Evolutionary conservation across 305 asterid genomes (phyloP), one percentile per base, ranked within the genome.

Genomic region (Withania somnifera): DNA sequence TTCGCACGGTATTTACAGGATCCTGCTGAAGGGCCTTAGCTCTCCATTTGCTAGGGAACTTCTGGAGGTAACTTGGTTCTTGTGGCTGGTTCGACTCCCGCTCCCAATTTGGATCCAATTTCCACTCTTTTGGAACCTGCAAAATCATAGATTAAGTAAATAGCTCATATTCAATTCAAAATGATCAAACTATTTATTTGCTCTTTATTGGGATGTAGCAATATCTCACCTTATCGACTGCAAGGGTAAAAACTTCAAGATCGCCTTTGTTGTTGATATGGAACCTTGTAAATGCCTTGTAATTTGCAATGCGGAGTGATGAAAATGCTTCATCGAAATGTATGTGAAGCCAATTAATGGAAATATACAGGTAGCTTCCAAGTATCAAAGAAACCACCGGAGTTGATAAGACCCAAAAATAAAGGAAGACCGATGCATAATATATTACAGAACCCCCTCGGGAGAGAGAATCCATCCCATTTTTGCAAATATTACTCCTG

Each of bases 241-340:
- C 98, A 78, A 94, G 97, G 26, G 99, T 94, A 91, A 85, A 94
- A 84, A 97, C 95, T 90, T 97, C 98, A 75, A 97, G 97, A 84
- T 97, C 89, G 9, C 99, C 99, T 67, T 87, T 85, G 19, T 26
- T 28, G 89, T 86, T 87, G 45, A 97, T 92, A 77, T 94, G 98
- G 84, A 94, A 92, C 80, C 99, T 93, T 63, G 99, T 95, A 82
- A 94, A 97, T 2, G 98, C 90, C 90, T 97, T 97, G 89, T 97
- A 97, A 86, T 97, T 95, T 52, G 99, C 99, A 63, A 94, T 97
- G 6, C 98, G 95, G 68, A 97, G 97, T 0, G 99, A 97, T 7
- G 99, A 97, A 87, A 97, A 97, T 30, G 99, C 98, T 89, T 97
- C 99, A 38, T 97, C 99, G 22, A 97, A 97, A 90, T 97, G 99